Base-by-base conservation (phyloP, 306 rosid species). In the Albizia julibrissin region DNA sequence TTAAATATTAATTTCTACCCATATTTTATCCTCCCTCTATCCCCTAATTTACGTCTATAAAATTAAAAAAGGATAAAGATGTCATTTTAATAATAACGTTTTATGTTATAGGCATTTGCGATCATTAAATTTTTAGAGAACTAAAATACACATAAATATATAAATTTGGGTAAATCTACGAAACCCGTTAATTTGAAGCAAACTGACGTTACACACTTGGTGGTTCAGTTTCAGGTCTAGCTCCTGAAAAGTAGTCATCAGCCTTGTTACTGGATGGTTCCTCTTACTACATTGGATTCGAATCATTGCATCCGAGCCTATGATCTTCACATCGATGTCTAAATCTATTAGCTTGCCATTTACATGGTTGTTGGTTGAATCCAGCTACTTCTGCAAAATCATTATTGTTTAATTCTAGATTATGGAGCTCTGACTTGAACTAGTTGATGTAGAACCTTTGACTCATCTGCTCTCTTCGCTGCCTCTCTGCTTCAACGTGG, bases 261-360 rank as follows among this genome's bases (percentile, higher is more conserved):
- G 42, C 75, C 87, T 85, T 0, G 98, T 96, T 0, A 97, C 97
- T 0, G 97, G 99, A 84, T 95, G 97, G 89, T 91, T 95, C 85
- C 90, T 89, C 92, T 91, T 93, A 54, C 90, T 89, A 43, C 97
- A 92, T 72, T 95, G 98, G 61, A 95, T 85, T 73, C 95, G 87
- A 70, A 95, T 91, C 98, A 92, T 95, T 0, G 94, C 96, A 43
- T 95, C 99, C 98, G 96, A 91, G 5, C 99, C 97, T 2, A 95
- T 92, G 39, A 93, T 93, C 91, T 93, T 95, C 42, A 95, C 99
- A 19, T 95, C 98, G 3, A 95, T 91, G 0, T 95, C 98, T 68
- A 90, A 79, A 69, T 95, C 97, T 4, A 91, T 76, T 13, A 88
- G 46, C 54, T 79, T 85, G 42, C 50, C 79, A 52, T 43, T 72